A percentile compares a stretch with the other conserved stretches of the same genome.
phyloP scores from a whole-genome alignment of 768 basidiomycete genomes.

The Grammothele lineata region DNA sequence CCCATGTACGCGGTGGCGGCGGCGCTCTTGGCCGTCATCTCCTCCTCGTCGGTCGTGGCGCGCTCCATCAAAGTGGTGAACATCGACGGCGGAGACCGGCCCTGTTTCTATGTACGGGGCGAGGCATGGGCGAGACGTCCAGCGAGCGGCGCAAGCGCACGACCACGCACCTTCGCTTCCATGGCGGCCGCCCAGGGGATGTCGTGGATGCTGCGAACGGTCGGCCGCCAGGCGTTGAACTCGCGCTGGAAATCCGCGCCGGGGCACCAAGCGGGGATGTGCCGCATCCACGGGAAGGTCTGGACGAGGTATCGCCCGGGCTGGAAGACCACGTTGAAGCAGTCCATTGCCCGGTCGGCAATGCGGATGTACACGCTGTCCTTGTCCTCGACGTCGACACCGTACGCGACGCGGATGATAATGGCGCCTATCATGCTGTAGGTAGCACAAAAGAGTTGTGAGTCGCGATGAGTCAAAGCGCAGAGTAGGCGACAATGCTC shows the following conservation, averaged over 20 bases:
- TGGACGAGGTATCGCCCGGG: background rate
- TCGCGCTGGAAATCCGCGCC: slow-evolving; percentile 15
- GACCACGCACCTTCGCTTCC: slow-evolving; percentile 9
- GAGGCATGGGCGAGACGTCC: background rate
- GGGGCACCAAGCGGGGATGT: slow-evolving; percentile 18
- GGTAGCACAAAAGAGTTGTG: background rate
- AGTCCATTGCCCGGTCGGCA: background rate
- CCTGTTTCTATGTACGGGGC: background rate
- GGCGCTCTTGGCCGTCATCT: background rate
- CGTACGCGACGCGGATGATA: slow-evolving; percentile 21
- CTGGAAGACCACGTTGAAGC: background rate
- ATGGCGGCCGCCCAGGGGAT: slow-evolving; percentile 10
- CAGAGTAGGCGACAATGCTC: too few species aligned
- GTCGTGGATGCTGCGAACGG: slow-evolving; percentile 3
- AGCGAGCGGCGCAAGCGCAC: background rate
- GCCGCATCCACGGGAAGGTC: slow-evolving; percentile 1
- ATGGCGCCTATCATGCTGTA: slow-evolving; percentile 17
- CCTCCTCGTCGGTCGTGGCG: background rate
- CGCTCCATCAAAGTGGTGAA: background rate
- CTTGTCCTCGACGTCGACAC: slow-evolving; percentile 11
- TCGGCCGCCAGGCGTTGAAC: slow-evolving; percentile 1
- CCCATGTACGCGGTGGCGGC: background rate
- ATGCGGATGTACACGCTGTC: slow-evolving; percentile 4
- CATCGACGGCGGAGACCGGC: background rate
- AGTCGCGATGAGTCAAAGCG: background rate